Percentiles rank a stretch among this genome's conserved stretches.
These are phyloP conservation scores for Gracilaria caudata DNA, from an alignment of 23 red algal genomes.

Conservation along the genomic window DNA sequence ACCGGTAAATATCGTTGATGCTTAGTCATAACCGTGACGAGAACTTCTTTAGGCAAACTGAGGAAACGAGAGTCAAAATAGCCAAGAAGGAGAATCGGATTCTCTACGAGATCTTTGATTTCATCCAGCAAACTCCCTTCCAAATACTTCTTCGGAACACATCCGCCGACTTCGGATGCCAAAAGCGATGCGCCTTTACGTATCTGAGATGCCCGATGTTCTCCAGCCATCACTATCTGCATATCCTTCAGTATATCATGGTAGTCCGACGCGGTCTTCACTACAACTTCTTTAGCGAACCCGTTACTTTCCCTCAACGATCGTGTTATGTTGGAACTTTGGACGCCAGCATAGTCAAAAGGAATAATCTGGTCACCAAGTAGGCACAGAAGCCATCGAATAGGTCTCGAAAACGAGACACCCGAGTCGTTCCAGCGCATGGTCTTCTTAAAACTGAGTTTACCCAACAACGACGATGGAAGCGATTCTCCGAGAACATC, in stretches of 20 bases:
- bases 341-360: slow-evolving; percentile 82
- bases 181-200: slow-evolving; percentile 41
- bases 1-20: slow-evolving; percentile 99
- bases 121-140: slow-evolving; percentile 78
- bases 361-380: slow-evolving; percentile 83
- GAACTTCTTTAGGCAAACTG: slow-evolving; percentile 80
- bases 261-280: slow-evolving; percentile 74
- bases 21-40: slow-evolving; percentile 95
- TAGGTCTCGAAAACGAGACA: slow-evolving; percentile 87
- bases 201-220: slow-evolving; percentile 55
- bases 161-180: slow-evolving; percentile 52
- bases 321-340: slow-evolving; percentile 26
- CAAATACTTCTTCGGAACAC: slow-evolving; percentile 62
- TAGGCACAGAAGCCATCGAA: slow-evolving; percentile 90
- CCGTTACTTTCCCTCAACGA: slow-evolving; percentile 67
- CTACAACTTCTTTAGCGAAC: slow-evolving; percentile 25
- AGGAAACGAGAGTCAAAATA: slow-evolving; percentile 85
- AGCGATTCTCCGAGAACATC: slow-evolving; percentile 67
- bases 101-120: slow-evolving; percentile 87
- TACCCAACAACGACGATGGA: slow-evolving; percentile 43
- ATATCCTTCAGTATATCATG: slow-evolving; percentile 30
- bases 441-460: slow-evolving; percentile 68
- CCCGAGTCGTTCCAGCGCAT: slow-evolving; percentile 95
- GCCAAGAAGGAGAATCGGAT: slow-evolving; percentile 75
- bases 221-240: slow-evolving; percentile 61